These are phyloP conservation scores for Trichophyton mentagrophytes DNA, from an alignment of 2,329 filamentous ascomycete genomes.

Conservation along the genomic window DNA sequence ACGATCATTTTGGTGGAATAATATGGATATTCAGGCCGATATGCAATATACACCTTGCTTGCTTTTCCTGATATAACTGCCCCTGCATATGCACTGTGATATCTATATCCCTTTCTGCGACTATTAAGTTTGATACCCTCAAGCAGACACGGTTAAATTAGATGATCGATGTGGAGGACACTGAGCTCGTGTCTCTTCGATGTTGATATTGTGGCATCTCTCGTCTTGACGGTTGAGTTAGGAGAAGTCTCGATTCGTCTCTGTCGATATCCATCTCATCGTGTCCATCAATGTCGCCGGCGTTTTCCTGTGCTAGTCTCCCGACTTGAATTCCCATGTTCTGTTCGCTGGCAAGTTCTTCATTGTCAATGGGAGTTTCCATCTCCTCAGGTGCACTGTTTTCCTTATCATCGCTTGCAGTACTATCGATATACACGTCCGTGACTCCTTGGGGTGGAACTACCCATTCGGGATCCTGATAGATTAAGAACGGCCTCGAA, in stretches of 20 bases:
- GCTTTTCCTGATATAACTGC: not conserved
- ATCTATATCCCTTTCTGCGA: not conserved
- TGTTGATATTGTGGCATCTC: not conserved
- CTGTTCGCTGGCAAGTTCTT: not conserved
- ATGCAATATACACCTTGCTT: not conserved
- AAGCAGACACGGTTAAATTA: not conserved
- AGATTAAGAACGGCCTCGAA: constrained; percentile 13
- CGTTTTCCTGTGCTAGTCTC: not conserved
- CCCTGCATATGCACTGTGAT: not conserved
- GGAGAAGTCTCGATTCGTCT: not conserved
- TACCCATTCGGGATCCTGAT: constrained; percentile 11
- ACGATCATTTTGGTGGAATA: not conserved
- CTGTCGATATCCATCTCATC: not conserved
- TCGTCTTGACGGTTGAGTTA: not conserved
- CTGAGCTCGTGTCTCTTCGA: not conserved
- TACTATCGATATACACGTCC: constrained; percentile 3
- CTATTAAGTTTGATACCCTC: not conserved
- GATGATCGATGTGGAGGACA: not conserved
- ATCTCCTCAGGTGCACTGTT: constrained; percentile 4
- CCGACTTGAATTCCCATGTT: not conserved
- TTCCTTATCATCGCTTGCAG: constrained; percentile 13
- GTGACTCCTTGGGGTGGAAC: not conserved
- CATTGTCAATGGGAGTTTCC: not conserved
- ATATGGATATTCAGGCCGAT: too few species aligned
- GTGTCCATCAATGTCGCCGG: not conserved